Conservation (phyloP, 2,329 filamentous ascomycete genomes). For the Trichoderma polysporum region DNA sequence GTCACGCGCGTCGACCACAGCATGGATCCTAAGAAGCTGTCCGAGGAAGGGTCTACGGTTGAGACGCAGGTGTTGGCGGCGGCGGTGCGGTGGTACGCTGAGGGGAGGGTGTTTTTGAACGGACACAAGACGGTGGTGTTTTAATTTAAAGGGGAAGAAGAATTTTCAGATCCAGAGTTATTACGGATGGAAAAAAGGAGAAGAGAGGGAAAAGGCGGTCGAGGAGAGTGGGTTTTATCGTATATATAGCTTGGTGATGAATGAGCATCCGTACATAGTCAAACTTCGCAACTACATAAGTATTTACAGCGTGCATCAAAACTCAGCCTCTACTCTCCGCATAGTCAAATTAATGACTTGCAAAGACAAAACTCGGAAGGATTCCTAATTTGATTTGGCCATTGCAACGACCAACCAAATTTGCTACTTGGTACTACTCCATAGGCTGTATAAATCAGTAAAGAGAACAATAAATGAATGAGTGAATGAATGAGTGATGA, state of each 20-base stretch:
- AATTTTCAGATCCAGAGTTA: neutral
- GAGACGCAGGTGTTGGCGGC: constrained; percentile 80
- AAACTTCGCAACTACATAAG: too few relatives aligned
- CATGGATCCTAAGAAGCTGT: constrained; percentile 72
- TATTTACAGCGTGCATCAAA: too few relatives aligned
- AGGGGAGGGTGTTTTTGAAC: constrained; percentile 75
- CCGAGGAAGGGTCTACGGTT: constrained; percentile 78
- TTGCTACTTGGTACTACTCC: too few relatives aligned
- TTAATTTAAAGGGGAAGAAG: constrained; percentile 31
- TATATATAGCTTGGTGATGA: constrained; percentile 7
- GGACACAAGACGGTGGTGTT: constrained; percentile 80
- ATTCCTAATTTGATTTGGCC: too few relatives aligned
- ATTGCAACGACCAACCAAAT: too few relatives aligned
- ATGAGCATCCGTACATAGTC: constrained; percentile 6
- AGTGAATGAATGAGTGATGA: neutral
- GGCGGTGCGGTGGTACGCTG: constrained; percentile 81
- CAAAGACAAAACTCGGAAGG: too few relatives aligned
- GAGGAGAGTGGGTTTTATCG: neutral
- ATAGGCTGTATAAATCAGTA: too few relatives aligned
- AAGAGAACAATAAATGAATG: too few relatives aligned
- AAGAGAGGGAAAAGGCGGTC: neutral
- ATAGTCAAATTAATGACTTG: too few relatives aligned
- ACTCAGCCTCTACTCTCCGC: too few relatives aligned
- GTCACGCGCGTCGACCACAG: constrained; percentile 74
- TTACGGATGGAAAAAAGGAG: neutral